Conservation (phyloP, 192 early-diverging fungal species). For the Podila horticola region DNA sequence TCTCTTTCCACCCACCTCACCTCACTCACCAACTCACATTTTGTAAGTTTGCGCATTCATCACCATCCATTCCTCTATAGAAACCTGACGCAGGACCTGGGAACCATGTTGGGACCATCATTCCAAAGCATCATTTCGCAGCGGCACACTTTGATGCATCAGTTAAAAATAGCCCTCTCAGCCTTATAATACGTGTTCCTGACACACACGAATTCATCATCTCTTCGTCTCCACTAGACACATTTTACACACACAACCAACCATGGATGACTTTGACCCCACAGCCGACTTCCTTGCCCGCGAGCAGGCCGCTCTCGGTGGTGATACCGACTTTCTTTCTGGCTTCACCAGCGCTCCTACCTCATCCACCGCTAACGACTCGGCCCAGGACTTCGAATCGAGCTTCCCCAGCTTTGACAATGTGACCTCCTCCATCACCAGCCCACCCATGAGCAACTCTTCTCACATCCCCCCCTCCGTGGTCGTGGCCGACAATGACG, state of each 20-base stretch:
- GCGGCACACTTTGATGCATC: no score
- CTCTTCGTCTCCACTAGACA: not conserved
- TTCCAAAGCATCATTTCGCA: no score
- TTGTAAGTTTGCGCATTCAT: no score
- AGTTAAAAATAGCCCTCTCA: no score
- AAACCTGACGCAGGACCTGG: no score
- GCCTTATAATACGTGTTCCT: not conserved
- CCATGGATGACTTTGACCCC: conserved; percentile 65
- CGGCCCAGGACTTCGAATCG: conserved; percentile 27
- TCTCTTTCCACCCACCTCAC: no score
- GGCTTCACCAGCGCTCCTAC: conserved; percentile 21
- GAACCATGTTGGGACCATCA: no score
- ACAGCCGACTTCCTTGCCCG: conserved; percentile 81
- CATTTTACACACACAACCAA: conserved; percentile 1
- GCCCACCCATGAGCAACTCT: conserved; percentile 9
- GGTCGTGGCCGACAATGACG: conserved; percentile 28
- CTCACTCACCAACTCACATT: no score
- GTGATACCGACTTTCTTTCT: conserved; percentile 73
- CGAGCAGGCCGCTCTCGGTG: conserved; percentile 77
- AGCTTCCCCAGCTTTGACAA: conserved; percentile 42
- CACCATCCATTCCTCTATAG: no score
- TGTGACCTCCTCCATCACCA: conserved; percentile 25
- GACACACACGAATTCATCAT: not conserved
- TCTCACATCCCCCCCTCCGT: conserved; percentile 14
- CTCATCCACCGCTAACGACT: conserved; percentile 21